Percentiles rank a stretch among this genome's conserved stretches.
Conservation (phyloP, 202 grass and related monocot species). For the Cymbopogon flexuosus region DNA sequence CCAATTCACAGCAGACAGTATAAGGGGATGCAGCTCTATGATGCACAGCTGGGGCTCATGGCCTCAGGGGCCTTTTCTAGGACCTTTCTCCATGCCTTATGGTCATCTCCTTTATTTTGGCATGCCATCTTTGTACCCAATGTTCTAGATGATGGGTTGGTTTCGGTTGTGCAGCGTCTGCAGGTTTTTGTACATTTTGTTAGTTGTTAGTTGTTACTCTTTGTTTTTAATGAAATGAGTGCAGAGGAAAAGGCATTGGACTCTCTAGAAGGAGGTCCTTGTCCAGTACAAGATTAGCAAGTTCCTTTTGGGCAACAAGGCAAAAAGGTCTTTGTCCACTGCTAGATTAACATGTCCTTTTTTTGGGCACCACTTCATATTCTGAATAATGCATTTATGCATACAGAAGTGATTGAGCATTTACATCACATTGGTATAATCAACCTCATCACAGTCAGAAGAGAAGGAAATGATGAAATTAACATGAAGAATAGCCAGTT, state of each 20-base stretch:
- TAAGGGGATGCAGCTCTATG: not conserved
- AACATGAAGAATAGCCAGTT: slow-evolving; percentile 26
- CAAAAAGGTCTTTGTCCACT: not conserved
- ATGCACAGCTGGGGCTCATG: not conserved
- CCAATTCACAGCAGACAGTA: not conserved
- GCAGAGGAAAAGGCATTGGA: not conserved
- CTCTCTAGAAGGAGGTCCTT: not conserved
- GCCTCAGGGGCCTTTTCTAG: not conserved
- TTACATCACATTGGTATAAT: slow-evolving; percentile 1
- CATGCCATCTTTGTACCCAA: not conserved
- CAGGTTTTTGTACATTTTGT: not conserved
- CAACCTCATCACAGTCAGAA: not conserved
- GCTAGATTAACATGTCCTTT: slow-evolving; percentile 15
- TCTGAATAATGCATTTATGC: not conserved
- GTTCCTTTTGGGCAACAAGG: not conserved
- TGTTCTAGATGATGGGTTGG: not conserved
- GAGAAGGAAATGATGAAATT: not conserved
- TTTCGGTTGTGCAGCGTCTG: not conserved
- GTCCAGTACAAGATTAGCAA: not conserved
- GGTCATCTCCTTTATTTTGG: not conserved
- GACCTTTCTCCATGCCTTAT: not conserved
- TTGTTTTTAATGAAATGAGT: not conserved
- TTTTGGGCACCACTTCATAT: not conserved
- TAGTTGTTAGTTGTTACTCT: not conserved
- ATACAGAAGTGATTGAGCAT: not conserved